Evolutionary conservation across 208 protist species (phyloP).

Genomic region (Trypanosomatidae sp.): DNA sequence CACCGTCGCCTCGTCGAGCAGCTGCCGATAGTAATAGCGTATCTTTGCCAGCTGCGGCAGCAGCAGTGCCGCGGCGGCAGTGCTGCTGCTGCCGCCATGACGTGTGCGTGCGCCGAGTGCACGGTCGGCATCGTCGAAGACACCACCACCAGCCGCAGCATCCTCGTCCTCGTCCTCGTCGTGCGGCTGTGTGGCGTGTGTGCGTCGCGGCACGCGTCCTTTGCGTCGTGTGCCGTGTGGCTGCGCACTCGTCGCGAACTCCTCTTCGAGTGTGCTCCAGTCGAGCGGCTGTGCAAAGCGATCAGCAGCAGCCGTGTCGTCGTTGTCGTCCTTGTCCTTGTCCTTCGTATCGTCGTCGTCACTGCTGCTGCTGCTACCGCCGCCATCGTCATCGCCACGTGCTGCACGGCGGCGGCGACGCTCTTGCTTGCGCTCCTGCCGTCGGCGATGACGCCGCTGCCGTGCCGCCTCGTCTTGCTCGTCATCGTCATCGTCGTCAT

Average conservation of each 20-base stretch:
- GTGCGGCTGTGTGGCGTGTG: too few relatives aligned
- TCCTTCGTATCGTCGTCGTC: slow-evolving; percentile 8
- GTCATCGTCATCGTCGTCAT: not conserved
- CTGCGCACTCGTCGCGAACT: too few relatives aligned
- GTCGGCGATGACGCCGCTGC: not conserved
- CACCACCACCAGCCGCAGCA: not conserved
- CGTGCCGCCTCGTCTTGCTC: not conserved
- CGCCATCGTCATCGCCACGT: too few relatives aligned
- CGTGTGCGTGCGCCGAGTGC: not conserved
- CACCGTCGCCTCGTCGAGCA: slow-evolving; percentile 16
- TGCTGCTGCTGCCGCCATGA: too few relatives aligned
- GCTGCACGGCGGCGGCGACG: slow-evolving; percentile 6
- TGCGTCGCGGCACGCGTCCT: not conserved
- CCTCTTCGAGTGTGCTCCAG: not conserved
- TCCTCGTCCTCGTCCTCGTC: too few relatives aligned
- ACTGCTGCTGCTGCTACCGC: slow-evolving; percentile 4
- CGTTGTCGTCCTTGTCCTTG: not conserved
- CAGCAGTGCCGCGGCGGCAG: too few relatives aligned
- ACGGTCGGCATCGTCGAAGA: not conserved
- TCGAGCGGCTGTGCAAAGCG: not conserved
- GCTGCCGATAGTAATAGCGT: slow-evolving; percentile 23
- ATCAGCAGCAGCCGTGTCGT: not conserved
- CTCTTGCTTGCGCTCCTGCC: not conserved
- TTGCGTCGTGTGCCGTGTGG: not conserved
- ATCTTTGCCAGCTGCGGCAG: slow-evolving; percentile 37